Conservation (phyloP, 2,329 filamentous ascomycete species). For the Phialophora chinensis region DNA sequence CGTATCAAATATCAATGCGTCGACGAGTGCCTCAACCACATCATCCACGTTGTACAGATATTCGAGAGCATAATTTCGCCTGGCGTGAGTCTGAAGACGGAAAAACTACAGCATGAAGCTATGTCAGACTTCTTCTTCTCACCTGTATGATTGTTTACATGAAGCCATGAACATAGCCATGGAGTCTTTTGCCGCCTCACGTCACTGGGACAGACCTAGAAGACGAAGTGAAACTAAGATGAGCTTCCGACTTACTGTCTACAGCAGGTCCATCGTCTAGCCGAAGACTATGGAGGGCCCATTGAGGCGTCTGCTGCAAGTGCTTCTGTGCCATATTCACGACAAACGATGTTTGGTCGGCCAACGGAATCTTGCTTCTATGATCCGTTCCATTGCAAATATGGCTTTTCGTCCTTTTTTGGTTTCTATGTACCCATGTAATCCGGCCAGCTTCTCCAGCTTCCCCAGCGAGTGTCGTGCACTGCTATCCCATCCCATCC, state of each 20-base stretch:
- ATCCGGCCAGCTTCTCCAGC: neutral
- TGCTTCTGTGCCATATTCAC: neutral
- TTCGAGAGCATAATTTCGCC: neutral
- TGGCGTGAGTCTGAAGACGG: neutral
- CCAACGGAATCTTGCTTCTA: too few relatives aligned
- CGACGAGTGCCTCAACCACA: neutral
- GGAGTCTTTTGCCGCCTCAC: neutral
- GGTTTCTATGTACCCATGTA: neutral
- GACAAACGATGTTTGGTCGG: neutral
- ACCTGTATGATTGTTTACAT: neutral
- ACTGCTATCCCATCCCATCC: neutral
- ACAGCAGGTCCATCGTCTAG: neutral
- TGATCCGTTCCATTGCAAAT: neutral
- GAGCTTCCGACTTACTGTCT: neutral
- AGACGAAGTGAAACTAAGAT: neutral
- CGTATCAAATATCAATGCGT: neutral
- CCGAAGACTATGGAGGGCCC: neutral
- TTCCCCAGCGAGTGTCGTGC: too few relatives aligned
- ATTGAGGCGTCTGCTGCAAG: neutral
- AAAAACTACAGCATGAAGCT: constrained; percentile 1
- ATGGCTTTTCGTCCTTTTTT: neutral
- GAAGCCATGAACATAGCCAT: constrained; percentile 6
- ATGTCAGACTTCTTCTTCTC: neutral
- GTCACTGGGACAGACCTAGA: neutral
- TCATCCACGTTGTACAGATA: neutral